Conservation (phyloP, 345 rosid genomes). For the Populus nigra region DNA sequence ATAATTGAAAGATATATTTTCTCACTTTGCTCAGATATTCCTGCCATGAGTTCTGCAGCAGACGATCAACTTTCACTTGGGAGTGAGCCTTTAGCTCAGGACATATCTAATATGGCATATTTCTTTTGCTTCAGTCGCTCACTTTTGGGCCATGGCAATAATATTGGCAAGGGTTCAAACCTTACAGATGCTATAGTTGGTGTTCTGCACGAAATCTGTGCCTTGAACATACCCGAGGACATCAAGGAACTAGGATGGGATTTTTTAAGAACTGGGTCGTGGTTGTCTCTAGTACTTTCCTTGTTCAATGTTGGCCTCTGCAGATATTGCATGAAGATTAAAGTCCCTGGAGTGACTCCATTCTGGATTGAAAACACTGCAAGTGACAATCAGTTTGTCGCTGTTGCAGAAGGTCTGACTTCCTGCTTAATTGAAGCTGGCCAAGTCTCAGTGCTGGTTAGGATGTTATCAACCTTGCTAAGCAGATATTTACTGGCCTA, state of each 20-base stretch:
- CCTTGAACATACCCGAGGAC: slow-evolving; percentile 38
- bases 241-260: slow-evolving; percentile 74
- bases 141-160: slow-evolving; percentile 44
- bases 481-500: slow-evolving; percentile 48
- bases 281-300: slow-evolving; percentile 72
- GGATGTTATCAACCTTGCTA: slow-evolving; percentile 60
- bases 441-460: slow-evolving; percentile 45
- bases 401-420: slow-evolving; percentile 55
- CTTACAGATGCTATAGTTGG: slow-evolving; percentile 43
- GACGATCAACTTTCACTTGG: slow-evolving; percentile 39
- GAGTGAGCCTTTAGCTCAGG: slow-evolving; percentile 42
- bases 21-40: slow-evolving; percentile 77
- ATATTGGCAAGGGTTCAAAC: slow-evolving; percentile 36
- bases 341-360: slow-evolving; percentile 43
- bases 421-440: slow-evolving; percentile 53
- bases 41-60: slow-evolving; percentile 32
- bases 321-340: slow-evolving; percentile 46
- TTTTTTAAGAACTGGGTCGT: slow-evolving; percentile 69
- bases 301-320: slow-evolving; percentile 59
- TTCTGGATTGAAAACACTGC: slow-evolving; percentile 48
- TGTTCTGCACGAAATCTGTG: slow-evolving; percentile 47
- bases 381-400: slow-evolving; percentile 42
- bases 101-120: slow-evolving; percentile 41
- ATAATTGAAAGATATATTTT: slow-evolving; percentile 86
- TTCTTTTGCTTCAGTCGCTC: slow-evolving; percentile 61